Evolutionary conservation across 1,284 basidiomycete species (phyloP), one percentile per base, ranked within the genome.

Genomic region (Psilocybe mexicana): DNA sequence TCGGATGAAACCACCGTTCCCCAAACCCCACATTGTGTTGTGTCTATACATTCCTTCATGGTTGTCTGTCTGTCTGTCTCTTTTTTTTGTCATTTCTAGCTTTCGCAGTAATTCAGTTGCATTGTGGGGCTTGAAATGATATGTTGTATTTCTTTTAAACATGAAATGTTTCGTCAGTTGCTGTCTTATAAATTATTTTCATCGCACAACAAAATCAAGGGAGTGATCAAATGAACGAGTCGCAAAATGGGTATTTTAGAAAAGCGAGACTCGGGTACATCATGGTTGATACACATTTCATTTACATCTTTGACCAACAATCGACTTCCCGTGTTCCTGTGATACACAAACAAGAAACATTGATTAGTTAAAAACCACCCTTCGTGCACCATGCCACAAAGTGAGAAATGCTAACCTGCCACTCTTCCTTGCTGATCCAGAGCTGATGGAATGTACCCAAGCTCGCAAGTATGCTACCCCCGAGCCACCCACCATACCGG

Each of bases 381-480:
- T 53, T 52, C 26, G 24, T 30, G 38, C 43, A 30, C 43, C 28
- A 43, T 43, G 43, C 44, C 11, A 38, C 26, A 25, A 43, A 40
- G 38, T 30, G 46, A 43, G 33, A 14, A 50, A 36, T 24, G 75
- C 84, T 40, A 59, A 90, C 92, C 81, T 92, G 85, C 88, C 92
- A 96, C 69, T 96, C 94, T 71, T 95, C 93, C 69, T 82, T 86
- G 69, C 92, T 94, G 68, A 96, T 93, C 94, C 94, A 96, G 40
- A 96, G 76, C 68, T 98, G 95, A 73, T 98, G 95, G 83, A 98
- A 98, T 12, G 94, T 96, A 28, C 96, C 96, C 68, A 98, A 75
- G 68, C 92, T 94, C 0, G 91, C 94, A 55, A 98, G 79, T 63
- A 98, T 95, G 64, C 92, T 94, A 26, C 95, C 95, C 14, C 95